Base-by-base conservation (phyloP, 202 grass and related monocot species). In the Setaria viridis region DNA sequence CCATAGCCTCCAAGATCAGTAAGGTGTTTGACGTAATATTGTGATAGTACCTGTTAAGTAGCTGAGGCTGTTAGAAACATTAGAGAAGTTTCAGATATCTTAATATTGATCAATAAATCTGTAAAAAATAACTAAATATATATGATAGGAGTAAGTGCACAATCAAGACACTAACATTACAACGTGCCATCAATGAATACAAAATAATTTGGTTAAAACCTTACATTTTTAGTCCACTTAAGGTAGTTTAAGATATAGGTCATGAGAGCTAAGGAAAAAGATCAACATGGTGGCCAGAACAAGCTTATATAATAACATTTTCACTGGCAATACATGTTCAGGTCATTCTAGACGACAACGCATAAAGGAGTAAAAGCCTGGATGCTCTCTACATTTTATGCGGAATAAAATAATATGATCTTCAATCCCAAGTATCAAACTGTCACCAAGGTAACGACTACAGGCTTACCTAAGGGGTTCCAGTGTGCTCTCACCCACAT, bases 1-100 rank as follows among this genome's bases (percentile, higher is more conserved):
- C 86, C 93, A 99, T 99, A 86, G 97, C 97, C 86, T 99, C 93
- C 76, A 99, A 85, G 91, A 99, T 82, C 65, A 91, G 30, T 48
- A 99, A 87, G 60, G 97, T 99, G 70, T 99, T 99, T 4, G 97
- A 81, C 47, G 97, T 99, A 87, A 99, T 99, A 89, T 99, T 99
- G 88, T 99, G 94, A 88, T 99, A 99, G 79, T 99, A 99, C 88
- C 97, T 99, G 70, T 86, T 71, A 59, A 79, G 85, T 86, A 85
- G 55, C 79, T 65, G 25, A 87, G 41, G 74, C 20, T 75, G 30
- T 77, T 72, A 91, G 68, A 87, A 78, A 76, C 39, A 80, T 47
- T 64, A 73, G 2, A 64, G 8, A 79, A 21, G n/a, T 64, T 72
- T 64, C 57, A 75, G 45, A 75, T 66, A 51, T 65, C 41, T 32